Conservation (phyloP, 2,329 filamentous ascomycete genomes). For the Stachybotrys echinatus region DNA sequence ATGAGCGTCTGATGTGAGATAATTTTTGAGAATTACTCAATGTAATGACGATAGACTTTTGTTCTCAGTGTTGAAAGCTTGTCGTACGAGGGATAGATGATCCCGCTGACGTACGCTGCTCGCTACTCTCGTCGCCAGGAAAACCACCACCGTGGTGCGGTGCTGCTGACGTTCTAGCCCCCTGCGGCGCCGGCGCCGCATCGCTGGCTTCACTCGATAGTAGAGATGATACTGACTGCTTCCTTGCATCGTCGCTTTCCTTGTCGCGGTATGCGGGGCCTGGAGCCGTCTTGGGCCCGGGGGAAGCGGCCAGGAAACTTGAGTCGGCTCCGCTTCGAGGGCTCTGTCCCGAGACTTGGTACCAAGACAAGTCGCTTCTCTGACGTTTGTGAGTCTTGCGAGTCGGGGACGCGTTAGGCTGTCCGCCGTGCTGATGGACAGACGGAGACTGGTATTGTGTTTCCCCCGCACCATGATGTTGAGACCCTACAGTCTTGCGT, state of each 20-base stretch:
- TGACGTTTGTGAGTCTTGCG: slow-evolving; percentile 27
- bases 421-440: slow-evolving; percentile 19
- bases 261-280: slow-evolving; percentile 15
- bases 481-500: slow-evolving; percentile 63
- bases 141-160: too few relatives aligned
- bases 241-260: slow-evolving; percentile 21
- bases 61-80: background rate
- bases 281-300: background rate
- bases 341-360: slow-evolving; percentile 17
- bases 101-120: too few relatives aligned
- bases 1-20: too few relatives aligned
- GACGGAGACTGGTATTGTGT: slow-evolving; percentile 27
- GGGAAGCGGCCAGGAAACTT: background rate
- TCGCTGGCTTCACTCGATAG: slow-evolving; percentile 16
- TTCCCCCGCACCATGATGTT: slow-evolving; percentile 18
- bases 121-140: too few relatives aligned
- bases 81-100: too few relatives aligned
- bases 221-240: slow-evolving; percentile 28
- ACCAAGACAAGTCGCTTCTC: slow-evolving; percentile 31
- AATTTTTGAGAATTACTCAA: too few relatives aligned
- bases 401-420: slow-evolving; percentile 17
- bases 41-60: too few relatives aligned
- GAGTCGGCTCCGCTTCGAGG: slow-evolving; percentile 2
- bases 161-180: too few relatives aligned
- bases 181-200: background rate